Evolutionary conservation across 345 rosid genomes (phyloP), one percentile per base, ranked within the genome.

Genomic region (Eucalyptus rudis): DNA sequence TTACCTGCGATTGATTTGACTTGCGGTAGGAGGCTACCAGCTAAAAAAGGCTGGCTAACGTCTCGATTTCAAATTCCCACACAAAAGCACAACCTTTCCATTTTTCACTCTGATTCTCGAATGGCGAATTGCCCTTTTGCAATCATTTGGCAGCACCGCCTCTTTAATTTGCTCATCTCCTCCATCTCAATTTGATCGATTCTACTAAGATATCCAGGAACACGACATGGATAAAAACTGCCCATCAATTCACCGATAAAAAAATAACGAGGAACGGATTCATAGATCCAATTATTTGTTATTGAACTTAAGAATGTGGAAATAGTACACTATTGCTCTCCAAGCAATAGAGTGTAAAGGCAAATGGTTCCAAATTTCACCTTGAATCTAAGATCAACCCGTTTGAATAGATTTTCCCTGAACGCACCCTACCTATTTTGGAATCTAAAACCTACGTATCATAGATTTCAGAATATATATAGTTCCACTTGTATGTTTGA

Each of bases 381-480:
- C 10, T 20, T 2, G 0, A 52, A 52, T 25, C 10, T 52, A 52
- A 52, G 1, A 52, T 52, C 25, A 52, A 52, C 25, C 5, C 10
- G 2, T 20, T 52, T 10, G 4, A 52, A 52, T 4, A 52, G 24
- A 10, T 52, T 52, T 52, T 52, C 0, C 54, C 22, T 3, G 1
- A 51, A 51, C 0, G 3, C 13, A 49, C 50, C 1, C 0, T 4
- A 49, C 15, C 0, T 49, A 49, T 4, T 49, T 49, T 49, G 15
- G 0, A 49, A 13, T 49, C 6, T 4, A 6, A 0, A 49, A 13
- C 5, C 5, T 51, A 51, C 9, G 4, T 7, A 51, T 51, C 22
- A 17, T 2, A 3, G 1, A 17, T 51, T 51, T 51, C 0, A 1
- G 4, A 51, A 7, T 51, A 1, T 17, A 51, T 7, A 3, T 3